A percentile compares a stretch with the other conserved stretches of the same genome.
Conservation (phyloP, 768 basidiomycete species). For the Candolleomyces eurysporus region DNA sequence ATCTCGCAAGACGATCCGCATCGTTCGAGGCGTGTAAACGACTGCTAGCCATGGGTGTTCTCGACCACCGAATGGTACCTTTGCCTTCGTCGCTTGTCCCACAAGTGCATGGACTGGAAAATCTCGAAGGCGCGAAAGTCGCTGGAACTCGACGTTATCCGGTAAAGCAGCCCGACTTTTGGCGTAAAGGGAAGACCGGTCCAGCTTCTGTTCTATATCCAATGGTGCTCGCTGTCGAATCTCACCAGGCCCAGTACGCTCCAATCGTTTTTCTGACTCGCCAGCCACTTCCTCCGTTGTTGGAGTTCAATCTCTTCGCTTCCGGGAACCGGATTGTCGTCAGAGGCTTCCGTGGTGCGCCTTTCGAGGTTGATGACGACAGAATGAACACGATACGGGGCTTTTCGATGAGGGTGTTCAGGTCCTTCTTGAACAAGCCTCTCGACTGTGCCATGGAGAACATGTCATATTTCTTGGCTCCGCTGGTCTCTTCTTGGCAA, state of each 20-base stretch:
- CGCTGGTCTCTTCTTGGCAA: conserved; percentile 45
- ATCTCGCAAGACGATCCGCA: conserved; percentile 57
- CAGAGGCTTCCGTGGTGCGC: conserved; percentile 43
- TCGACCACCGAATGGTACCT: conserved; percentile 53
- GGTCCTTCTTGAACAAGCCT: conserved; percentile 66
- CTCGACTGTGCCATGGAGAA: conserved; percentile 51
- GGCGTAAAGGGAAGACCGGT: conserved; percentile 43
- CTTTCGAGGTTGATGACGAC: conserved; percentile 46
- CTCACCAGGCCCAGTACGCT: conserved; percentile 25
- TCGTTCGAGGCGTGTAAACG: conserved; percentile 55
- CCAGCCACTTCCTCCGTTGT: conserved; percentile 58
- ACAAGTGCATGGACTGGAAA: conserved; percentile 9
- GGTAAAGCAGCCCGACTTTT: conserved; percentile 64
- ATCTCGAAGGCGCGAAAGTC: conserved; percentile 21
- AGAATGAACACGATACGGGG: conserved; percentile 48
- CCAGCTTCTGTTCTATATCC: conserved; percentile 49
- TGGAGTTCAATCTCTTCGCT: conserved; percentile 59
- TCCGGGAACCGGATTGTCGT: conserved; percentile 44
- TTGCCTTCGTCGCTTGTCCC: conserved; percentile 23
- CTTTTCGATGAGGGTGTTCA: conserved; percentile 65
- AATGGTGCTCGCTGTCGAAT: conserved; percentile 42
- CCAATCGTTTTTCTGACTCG: conserved; percentile 69
- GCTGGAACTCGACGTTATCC: conserved; percentile 53
- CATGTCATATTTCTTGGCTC: conserved; percentile 67
- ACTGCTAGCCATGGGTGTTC: conserved; percentile 46